Evolutionary conservation across 352 stramenopile species (phyloP), one percentile per base, ranked within the genome.

Genomic region (Pythium biforme): DNA sequence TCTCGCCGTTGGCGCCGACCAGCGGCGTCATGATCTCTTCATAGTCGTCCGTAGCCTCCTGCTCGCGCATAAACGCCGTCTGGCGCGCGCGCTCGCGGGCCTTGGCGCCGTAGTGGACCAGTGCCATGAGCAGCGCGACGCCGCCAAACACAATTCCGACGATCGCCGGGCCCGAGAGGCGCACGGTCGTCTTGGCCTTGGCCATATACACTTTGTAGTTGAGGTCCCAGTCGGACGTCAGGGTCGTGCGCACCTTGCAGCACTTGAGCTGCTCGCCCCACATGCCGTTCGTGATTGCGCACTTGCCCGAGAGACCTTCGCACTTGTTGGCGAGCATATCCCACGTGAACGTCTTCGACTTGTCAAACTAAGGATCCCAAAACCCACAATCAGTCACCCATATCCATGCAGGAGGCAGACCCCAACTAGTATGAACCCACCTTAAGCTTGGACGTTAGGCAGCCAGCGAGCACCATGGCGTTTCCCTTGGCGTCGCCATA

Each of bases 21-120:
- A 95, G 75, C n/a, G 86, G 86, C 50, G 86, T 95, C 86, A 94
- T 94, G 49, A 95, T 90, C 77, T 95, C 86, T 74, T 95, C 86
- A 71, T 95, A 95, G 73, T 95, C 86, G 67, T 95, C 86, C 33
- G 84, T 91, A 14, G 84, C 83, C 57, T 95, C 86, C 72, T 95
- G 86, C 50, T 95, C 86, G 53, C 86, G 86, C 81, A 95, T 90
- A 34, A 95, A 60, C 20, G 86, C 86, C 31, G 86, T 95, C 72
- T 94, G 86, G 29, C 77, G 74, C 37, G 86, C 86, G 39, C 86
- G 82, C 55, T 91, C 79, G 49, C 85, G 86, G 39, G 87, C 81
- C 80, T 92, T 94, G 43, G 82, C 80, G 34, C 86, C 86, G 64
- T 85, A 93, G 68, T 95, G 86, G 61, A 95, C 79, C 53, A 91